Conservation (phyloP, 208 protist genomes). For the Leishmania tropica region DNA sequence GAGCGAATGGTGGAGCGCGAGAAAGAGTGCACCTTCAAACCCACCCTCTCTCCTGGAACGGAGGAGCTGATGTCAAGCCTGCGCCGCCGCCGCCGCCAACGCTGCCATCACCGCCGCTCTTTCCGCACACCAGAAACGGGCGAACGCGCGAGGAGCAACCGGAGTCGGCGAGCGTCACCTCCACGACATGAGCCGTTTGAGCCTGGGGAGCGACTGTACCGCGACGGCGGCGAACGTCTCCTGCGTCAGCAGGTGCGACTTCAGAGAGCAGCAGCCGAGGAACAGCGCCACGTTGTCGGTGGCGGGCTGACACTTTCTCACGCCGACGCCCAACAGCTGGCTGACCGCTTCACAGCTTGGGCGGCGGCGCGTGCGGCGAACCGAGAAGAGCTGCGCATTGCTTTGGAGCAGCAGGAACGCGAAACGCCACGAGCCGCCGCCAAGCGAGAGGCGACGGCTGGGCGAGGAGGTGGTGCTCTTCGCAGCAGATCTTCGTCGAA, state of each 20-base stretch:
- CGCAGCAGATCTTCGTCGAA: not conserved
- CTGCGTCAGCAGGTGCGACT: conserved; percentile 79
- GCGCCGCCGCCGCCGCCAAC: conserved; percentile 20
- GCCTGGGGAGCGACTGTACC: conserved; percentile 71
- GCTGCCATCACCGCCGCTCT: not conserved
- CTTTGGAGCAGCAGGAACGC: conserved; percentile 22
- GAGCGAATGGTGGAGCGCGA: conserved; percentile 36
- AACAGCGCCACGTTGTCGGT: conserved; percentile 46
- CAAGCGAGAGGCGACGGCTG: not conserved
- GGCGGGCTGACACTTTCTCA: conserved; percentile 37
- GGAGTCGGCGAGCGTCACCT: not conserved
- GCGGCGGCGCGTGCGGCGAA: conserved; percentile 38
- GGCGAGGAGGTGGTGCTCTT: not conserved
- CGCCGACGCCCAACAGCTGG: conserved; percentile 36
- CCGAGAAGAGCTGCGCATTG: conserved; percentile 30
- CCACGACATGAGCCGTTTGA: conserved; percentile 45
- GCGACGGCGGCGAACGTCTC: conserved; percentile 70
- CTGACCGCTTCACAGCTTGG: conserved; percentile 60
- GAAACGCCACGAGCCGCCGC: not conserved
- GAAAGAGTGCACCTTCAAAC: conserved; percentile 61
- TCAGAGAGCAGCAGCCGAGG: conserved; percentile 37
- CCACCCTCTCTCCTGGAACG: conserved; percentile 45
- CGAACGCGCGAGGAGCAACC: not conserved
- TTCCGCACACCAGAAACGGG: not conserved
- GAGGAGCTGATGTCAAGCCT: conserved; percentile 36